phyloP scores from a whole-genome alignment of 2,329 filamentous ascomycete species.

The Cadophora gregata region DNA sequence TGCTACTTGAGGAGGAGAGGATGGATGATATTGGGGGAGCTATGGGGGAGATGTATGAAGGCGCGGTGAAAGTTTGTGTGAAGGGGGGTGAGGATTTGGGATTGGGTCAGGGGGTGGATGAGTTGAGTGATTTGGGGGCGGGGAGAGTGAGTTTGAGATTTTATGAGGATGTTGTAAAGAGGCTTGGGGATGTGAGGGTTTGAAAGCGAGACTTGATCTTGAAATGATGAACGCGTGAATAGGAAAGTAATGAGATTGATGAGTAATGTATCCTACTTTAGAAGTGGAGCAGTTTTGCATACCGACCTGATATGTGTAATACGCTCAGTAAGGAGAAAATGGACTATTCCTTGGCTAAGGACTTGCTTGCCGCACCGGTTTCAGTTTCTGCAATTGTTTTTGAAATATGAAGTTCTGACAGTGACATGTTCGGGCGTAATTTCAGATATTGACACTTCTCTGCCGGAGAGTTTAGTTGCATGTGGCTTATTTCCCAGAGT shows the following conservation, averaged over 20 bases:
- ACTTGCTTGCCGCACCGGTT: no score
- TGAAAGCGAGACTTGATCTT: conserved; percentile 15
- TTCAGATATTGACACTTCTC: no score
- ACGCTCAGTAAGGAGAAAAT: background rate
- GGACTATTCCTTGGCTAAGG: background rate
- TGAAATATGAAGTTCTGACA: no score
- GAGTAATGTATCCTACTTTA: background rate
- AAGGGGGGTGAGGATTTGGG: conserved; percentile 47
- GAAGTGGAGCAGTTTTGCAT: background rate
- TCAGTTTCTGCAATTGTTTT: no score
- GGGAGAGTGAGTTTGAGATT: conserved; percentile 49
- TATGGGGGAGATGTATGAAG: conserved; percentile 51
- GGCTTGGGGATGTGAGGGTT: conserved; percentile 43
- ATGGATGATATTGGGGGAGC: conserved; percentile 47
- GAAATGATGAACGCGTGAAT: background rate
- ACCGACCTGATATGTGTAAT: background rate
- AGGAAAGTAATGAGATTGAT: background rate
- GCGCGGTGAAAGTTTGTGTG: conserved; percentile 48
- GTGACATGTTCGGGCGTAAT: no score
- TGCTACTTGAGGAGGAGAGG: conserved; percentile 43
- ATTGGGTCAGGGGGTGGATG: conserved; percentile 47
- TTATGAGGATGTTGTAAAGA: conserved; percentile 54
- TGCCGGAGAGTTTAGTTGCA: background rate
- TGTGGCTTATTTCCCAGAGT: background rate
- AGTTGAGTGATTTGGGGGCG: conserved; percentile 50